Base-by-base conservation (phyloP, 192 early-diverging fungal species). In the Coemansia sp. region DNA sequence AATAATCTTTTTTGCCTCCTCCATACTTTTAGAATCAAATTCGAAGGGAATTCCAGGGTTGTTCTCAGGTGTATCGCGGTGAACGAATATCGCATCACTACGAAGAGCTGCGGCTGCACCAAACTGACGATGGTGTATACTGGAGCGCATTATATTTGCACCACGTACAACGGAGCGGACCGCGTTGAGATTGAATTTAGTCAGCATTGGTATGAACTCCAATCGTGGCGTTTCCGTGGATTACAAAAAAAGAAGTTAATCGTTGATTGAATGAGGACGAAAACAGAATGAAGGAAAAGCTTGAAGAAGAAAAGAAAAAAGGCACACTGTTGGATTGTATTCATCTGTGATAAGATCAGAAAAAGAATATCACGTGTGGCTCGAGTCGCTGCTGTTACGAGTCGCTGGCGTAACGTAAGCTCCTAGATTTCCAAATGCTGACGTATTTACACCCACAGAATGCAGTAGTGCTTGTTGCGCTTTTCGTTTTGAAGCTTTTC, bases 1-100 rank as follows among this genome's bases (percentile, higher is more conserved):
- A 43, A 99, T 83, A 46, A 99, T 94, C 66, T 89, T 92, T 57
- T 88, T 71, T 18, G 93, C 94, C 25, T 93, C 86, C 61, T 87
- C 78, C 64, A 86, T 66, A 84, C 92, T 95, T 58, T 93, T 91
- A 3, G 87, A 31, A 42, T 84, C 87, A 77, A 98, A 96, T 74
- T 93, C 90, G 67, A 99, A 99, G 25, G 85, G 84, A 64, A 95
- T 79, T 46, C 83, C 88, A 31, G 87, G 82, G 81, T 97, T 92
- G 86, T 94, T 94, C 58, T 91, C 81, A 5, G 88, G 75, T 10
- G 91, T 93, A 66, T 93, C 85, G 69, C 92, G 91, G 70, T 93
- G 91, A 61, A 81, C 66, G 55, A 81, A 81, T 23, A 81, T 76
- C 1, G 79, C 79, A 53, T 75, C 74, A 61, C 79, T 81, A 45